These are phyloP conservation scores for Hypoxylon rubiginosum DNA, from an alignment of 2,329 filamentous ascomycete species.

Conservation along the genomic window DNA sequence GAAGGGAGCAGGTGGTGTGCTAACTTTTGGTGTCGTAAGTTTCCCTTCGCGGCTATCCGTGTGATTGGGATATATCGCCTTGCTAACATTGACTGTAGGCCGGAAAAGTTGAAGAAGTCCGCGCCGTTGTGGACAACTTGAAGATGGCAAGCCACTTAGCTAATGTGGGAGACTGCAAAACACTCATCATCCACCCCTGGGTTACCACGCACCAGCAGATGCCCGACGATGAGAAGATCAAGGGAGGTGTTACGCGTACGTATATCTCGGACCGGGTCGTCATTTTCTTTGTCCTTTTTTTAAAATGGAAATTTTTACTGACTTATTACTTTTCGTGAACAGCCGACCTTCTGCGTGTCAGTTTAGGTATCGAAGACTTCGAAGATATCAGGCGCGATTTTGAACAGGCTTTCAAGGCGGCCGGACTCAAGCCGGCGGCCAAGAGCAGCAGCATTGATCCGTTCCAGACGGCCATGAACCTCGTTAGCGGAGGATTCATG, in stretches of 20 bases:
- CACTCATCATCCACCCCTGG: constrained; percentile 79
- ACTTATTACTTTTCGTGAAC: constrained; percentile 29
- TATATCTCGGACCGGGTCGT: constrained; percentile 15
- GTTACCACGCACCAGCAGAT: constrained; percentile 80
- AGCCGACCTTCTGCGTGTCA: constrained; percentile 74
- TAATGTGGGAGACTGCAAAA: constrained; percentile 81
- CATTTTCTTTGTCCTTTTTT: constrained; percentile 7
- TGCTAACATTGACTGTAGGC: constrained; percentile 63
- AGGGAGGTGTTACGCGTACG: constrained; percentile 71
- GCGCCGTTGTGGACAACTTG: constrained; percentile 76
- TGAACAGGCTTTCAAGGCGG: constrained; percentile 72
- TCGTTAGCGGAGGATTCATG: constrained; percentile 51
- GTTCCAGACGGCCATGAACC: constrained; percentile 48
- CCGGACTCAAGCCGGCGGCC: constrained; percentile 46
- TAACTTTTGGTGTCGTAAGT: constrained; percentile 80
- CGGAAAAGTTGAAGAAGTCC: constrained; percentile 53
- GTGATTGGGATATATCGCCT: neutral
- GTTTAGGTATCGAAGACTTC: constrained; percentile 79
- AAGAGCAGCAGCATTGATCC: constrained; percentile 48
- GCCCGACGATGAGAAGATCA: constrained; percentile 73
- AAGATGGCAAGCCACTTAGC: constrained; percentile 81
- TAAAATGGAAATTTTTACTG: constrained; percentile 10
- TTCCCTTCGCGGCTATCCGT: neutral
- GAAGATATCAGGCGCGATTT: constrained; percentile 81
- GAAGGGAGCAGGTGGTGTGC: constrained; percentile 77